Evolutionary conservation across 768 basidiomycete species (phyloP).

Genomic region (Tylopilus balloui): DNA sequence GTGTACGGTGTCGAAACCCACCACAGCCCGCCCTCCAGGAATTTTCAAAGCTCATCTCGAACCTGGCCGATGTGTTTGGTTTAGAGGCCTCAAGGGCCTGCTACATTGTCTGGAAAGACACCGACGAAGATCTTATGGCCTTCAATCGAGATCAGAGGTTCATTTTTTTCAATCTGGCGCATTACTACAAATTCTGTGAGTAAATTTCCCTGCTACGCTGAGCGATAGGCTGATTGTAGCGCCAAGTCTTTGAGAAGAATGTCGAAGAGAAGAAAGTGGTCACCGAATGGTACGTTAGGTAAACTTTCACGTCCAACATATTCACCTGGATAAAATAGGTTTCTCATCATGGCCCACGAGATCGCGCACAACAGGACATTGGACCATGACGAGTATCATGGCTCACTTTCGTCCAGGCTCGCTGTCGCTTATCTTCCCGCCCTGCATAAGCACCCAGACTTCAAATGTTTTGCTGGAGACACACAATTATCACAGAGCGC

Average conservation of each 20-base stretch:
- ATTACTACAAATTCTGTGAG: constrained; percentile 10
- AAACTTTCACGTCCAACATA: background rate
- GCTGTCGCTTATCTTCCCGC: constrained; percentile 4
- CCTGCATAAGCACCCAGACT: background rate
- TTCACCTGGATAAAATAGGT: constrained; percentile 13
- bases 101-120: constrained; percentile 19
- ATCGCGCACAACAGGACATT: constrained; percentile 22
- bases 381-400: constrained; percentile 28
- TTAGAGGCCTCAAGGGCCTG: background rate
- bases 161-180: constrained; percentile 14
- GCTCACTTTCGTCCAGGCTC: constrained; percentile 16
- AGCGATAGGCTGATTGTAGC: background rate
- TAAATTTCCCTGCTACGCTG: background rate
- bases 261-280: constrained; percentile 3
- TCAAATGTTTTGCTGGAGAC: background rate
- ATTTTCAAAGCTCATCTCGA: constrained; percentile 4
- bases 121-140: constrained; percentile 14
- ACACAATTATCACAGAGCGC: background rate
- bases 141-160: constrained; percentile 14
- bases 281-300: constrained; percentile 10
- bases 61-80: constrained; percentile 2
- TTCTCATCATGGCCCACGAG: constrained; percentile 28
- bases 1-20: background rate
- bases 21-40: background rate
- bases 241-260: background rate